These are phyloP conservation scores for Candida ulmi DNA, from an alignment of 805 yeast species.

Conservation along the genomic window DNA sequence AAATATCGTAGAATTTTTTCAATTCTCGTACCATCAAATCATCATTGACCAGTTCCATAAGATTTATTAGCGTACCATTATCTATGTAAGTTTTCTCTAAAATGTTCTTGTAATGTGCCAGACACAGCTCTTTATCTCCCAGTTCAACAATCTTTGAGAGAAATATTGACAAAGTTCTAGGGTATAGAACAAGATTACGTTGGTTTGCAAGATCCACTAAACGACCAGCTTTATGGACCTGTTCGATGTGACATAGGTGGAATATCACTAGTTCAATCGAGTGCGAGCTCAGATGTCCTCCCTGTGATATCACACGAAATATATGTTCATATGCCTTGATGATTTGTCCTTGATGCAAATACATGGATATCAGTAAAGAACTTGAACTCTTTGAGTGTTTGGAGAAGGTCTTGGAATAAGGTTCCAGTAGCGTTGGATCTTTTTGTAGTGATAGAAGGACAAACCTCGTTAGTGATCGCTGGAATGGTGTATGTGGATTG, in stretches of 20 bases:
- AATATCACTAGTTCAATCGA: conserved; percentile 13
- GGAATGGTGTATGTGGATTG: neutral
- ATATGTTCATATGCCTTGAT: conserved; percentile 6
- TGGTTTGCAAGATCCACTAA: conserved; percentile 3
- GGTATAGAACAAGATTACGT: conserved; percentile 6
- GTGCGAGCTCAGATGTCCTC: neutral
- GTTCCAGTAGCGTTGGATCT: neutral
- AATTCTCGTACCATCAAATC: conserved; percentile 7
- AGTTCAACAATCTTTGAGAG: conserved; percentile 8
- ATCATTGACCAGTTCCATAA: conserved; percentile 8
- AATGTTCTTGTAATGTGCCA: conserved; percentile 5
- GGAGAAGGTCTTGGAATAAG: neutral
- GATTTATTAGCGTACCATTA: conserved; percentile 10
- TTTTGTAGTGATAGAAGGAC: neutral
- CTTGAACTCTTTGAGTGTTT: neutral
- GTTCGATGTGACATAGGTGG: conserved; percentile 5
- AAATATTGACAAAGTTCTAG: conserved; percentile 11
- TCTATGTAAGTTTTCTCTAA: conserved; percentile 8
- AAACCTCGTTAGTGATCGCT: neutral
- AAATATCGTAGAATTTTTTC: conserved; percentile 5
- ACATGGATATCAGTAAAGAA: conserved; percentile 5
- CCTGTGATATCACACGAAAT: neutral
- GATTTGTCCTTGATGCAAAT: conserved; percentile 4
- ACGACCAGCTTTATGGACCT: conserved; percentile 5
- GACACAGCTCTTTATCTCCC: conserved; percentile 2